phyloP scores from a whole-genome alignment of 805 yeast species.

The Candida hispaniensis region DNA sequence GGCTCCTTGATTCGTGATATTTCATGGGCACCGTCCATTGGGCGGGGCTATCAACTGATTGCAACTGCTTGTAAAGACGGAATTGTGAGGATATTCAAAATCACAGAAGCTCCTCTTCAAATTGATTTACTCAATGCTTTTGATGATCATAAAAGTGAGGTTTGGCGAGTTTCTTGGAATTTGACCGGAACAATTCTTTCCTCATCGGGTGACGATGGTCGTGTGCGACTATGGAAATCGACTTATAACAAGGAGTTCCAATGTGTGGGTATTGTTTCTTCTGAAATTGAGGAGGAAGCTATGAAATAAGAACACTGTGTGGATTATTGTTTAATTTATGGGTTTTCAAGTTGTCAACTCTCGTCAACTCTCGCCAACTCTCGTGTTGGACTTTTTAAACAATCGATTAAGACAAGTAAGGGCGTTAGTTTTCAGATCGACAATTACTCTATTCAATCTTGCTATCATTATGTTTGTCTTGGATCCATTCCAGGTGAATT shows the following conservation, averaged over 20 bases:
- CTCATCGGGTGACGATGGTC: slow-evolving; percentile 93
- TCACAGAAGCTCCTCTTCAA: slow-evolving; percentile 30
- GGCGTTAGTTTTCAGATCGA: no score
- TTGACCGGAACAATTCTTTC: slow-evolving; percentile 70
- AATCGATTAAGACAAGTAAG: no score
- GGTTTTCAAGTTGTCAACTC: no score
- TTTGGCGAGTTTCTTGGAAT: slow-evolving; percentile 96
- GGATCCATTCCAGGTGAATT: no score
- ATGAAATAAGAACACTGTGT: no score
- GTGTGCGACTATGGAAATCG: slow-evolving; percentile 84
- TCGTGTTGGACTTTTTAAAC: no score
- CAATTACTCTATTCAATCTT: no score
- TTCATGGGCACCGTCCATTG: slow-evolving; percentile 96
- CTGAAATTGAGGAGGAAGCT: no score
- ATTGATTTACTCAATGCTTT: slow-evolving; percentile 57
- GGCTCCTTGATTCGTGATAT: slow-evolving; percentile 77
- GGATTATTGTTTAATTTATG: no score
- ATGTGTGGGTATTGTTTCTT: slow-evolving; percentile 77
- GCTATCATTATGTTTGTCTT: no score
- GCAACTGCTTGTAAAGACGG: slow-evolving; percentile 98
- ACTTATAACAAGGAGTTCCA: slow-evolving; percentile 77
- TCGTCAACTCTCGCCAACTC: no score
- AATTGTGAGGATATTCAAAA: slow-evolving; percentile 70
- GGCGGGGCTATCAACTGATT: slow-evolving; percentile 71
- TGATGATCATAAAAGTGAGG: slow-evolving; percentile 74